A percentile compares a stretch with the other conserved stretches of the same genome.
These are phyloP conservation scores for Euphrasia confusa DNA, from an alignment of 257 asterid species.

Conservation along the genomic window DNA sequence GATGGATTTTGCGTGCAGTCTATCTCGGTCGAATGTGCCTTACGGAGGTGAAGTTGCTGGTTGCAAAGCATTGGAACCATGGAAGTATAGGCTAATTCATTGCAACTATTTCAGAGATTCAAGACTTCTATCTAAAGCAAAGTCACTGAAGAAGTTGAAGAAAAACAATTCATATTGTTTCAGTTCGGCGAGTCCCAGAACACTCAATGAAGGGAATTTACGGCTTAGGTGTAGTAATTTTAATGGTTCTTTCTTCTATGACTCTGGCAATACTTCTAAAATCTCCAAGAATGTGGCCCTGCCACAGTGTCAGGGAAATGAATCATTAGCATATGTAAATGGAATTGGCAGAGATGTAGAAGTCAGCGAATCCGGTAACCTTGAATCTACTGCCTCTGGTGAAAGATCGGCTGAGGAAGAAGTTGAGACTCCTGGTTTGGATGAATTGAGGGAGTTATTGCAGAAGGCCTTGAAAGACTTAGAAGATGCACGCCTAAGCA, in stretches of 20 bases:
- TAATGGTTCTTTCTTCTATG: constrained; percentile 28
- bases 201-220: constrained; percentile 27
- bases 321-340: constrained; percentile 65
- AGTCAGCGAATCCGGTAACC: constrained; percentile 32
- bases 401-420: constrained; percentile 40
- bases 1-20: constrained; percentile 44
- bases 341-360: constrained; percentile 57
- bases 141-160: constrained; percentile 34
- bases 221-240: constrained; percentile 28
- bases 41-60: constrained; percentile 35
- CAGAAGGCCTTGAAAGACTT: constrained; percentile 75
- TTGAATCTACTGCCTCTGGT: constrained; percentile 35
- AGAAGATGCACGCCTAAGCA: constrained; percentile 69
- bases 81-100: constrained; percentile 22
- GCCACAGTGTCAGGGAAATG: constrained; percentile 79
- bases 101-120: constrained; percentile 31
- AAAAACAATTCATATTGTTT: constrained; percentile 21
- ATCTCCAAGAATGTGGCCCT: constrained; percentile 30
- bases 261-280: constrained; percentile 29
- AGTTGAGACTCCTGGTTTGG: constrained; percentile 49
- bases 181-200: constrained; percentile 25
- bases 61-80: constrained; percentile 26
- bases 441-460: constrained; percentile 69
- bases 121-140: constrained; percentile 25
- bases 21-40: constrained; percentile 40